These are phyloP conservation scores for Botrytis hyacinthi DNA, from an alignment of 2,329 filamentous ascomycete genomes.

Conservation along the genomic window DNA sequence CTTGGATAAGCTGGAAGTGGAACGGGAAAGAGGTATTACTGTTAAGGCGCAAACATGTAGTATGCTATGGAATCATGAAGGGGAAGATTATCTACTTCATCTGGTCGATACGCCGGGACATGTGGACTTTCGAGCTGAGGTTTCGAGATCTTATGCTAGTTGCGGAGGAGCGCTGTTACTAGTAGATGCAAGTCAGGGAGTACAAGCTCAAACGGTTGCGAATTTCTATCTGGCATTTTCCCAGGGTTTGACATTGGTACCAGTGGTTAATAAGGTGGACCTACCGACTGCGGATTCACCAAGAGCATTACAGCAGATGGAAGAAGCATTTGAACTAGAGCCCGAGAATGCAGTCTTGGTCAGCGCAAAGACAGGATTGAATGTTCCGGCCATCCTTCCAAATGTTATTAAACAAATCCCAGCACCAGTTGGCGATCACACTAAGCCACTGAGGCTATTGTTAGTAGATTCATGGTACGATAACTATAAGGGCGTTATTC, in stretches of 20 bases:
- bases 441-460: slow-evolving; percentile 74
- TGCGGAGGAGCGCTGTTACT: slow-evolving; percentile 90
- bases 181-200: slow-evolving; percentile 92
- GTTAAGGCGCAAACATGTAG: slow-evolving; percentile 98
- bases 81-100: slow-evolving; percentile 87
- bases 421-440: slow-evolving; percentile 69
- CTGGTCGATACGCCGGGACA: slow-evolving; percentile 96
- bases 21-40: slow-evolving; percentile 92
- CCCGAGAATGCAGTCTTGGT: slow-evolving; percentile 72
- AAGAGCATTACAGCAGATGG: slow-evolving; percentile 81
- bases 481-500: slow-evolving; percentile 88
- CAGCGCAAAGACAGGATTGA: slow-evolving; percentile 90
- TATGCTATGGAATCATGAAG: slow-evolving; percentile 89
- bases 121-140: slow-evolving; percentile 96
- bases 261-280: slow-evolving; percentile 96
- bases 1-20: slow-evolving; percentile 93
- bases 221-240: slow-evolving; percentile 98
- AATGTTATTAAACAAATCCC: slow-evolving; percentile 84
- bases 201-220: slow-evolving; percentile 96
- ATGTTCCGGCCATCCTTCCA: slow-evolving; percentile 80
- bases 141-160: slow-evolving; percentile 91
- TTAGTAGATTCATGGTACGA: slow-evolving; percentile 99
- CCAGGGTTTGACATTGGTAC: slow-evolving; percentile 80
- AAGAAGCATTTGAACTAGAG: slow-evolving; percentile 83
- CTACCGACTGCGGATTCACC: slow-evolving; percentile 85